Conservation (phyloP, 208 protist genomes). For the Crithidia sp. region DNA sequence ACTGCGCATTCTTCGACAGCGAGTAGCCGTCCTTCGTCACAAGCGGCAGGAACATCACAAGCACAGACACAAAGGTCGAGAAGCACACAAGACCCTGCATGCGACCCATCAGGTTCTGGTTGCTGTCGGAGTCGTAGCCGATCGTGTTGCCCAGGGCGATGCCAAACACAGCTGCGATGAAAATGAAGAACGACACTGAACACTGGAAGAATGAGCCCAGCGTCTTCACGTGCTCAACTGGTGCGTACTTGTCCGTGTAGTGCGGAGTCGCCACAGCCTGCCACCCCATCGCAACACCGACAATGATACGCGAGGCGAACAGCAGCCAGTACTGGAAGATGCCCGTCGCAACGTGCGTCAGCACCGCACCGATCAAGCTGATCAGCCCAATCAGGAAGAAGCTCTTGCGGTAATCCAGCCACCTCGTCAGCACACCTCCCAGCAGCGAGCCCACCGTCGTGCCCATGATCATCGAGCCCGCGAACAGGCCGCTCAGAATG, state of each 20-base stretch:
- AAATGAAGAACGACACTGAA: conserved; percentile 49
- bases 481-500: conserved; percentile 38
- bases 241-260: conserved; percentile 35
- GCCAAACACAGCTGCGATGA: conserved; percentile 50
- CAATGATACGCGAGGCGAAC: conserved; percentile 53
- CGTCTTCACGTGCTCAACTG: neutral
- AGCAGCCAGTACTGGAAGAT: conserved; percentile 52
- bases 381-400: conserved; percentile 52
- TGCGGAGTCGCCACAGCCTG: conserved; percentile 20
- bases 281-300: conserved; percentile 51
- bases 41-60: conserved; percentile 41
- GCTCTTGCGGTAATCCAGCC: conserved; percentile 38
- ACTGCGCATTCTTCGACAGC: neutral
- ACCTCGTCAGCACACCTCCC: conserved; percentile 22
- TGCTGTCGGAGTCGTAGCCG: conserved; percentile 19
- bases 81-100: conserved; percentile 50
- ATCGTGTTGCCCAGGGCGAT: conserved; percentile 47
- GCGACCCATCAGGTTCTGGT: conserved; percentile 37
- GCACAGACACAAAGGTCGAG: conserved; percentile 33
- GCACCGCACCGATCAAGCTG: conserved; percentile 24
- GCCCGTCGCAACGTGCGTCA: conserved; percentile 44
- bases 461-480: conserved; percentile 38
- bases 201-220: conserved; percentile 59
- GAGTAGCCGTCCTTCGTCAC: conserved; percentile 32
- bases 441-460: conserved; percentile 30